Evolutionary conservation across 495 filamentous ascomycete genomes (phyloP).

Genomic region (Penicillium angulare): DNA sequence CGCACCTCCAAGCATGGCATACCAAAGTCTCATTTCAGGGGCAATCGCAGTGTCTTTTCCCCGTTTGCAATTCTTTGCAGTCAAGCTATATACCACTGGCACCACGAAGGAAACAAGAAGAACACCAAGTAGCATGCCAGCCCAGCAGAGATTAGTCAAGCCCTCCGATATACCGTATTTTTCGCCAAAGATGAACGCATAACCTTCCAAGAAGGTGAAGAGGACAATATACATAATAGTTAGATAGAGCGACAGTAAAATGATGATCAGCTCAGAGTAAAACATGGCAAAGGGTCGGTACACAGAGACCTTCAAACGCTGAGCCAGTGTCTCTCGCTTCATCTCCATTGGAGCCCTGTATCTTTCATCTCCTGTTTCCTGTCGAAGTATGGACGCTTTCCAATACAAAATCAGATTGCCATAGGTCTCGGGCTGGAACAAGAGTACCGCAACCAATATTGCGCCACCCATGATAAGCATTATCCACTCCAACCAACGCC

Average conservation of each 20-base stretch:
- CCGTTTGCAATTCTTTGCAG: not conserved
- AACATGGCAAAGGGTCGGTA: conserved; percentile 42
- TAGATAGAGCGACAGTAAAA: conserved; percentile 53
- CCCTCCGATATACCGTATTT: conserved; percentile 51
- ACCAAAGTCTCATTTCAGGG: conserved; percentile 6
- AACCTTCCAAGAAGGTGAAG: conserved; percentile 61
- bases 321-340: conserved; percentile 18
- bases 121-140: conserved; percentile 55
- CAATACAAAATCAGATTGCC: conserved; percentile 44
- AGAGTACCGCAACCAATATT: conserved; percentile 29
- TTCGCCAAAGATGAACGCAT: conserved; percentile 57
- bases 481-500: conserved; percentile 46
- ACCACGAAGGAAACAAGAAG: conserved; percentile 42
- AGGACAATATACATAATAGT: conserved; percentile 59
- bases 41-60: not conserved
- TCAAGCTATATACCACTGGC: conserved; percentile 37
- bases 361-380: conserved; percentile 36
- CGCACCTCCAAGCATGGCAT: conserved; percentile 6
- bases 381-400: conserved; percentile 43
- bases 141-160: conserved; percentile 51
- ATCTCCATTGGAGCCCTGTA: conserved; percentile 26
- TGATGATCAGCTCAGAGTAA: conserved; percentile 40
- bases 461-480: conserved; percentile 41
- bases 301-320: conserved; percentile 26
- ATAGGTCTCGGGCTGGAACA: conserved; percentile 49